These are phyloP conservation scores for Neolentinus lepideus DNA, from an alignment of 1,284 basidiomycete species.

Conservation along the genomic window DNA sequence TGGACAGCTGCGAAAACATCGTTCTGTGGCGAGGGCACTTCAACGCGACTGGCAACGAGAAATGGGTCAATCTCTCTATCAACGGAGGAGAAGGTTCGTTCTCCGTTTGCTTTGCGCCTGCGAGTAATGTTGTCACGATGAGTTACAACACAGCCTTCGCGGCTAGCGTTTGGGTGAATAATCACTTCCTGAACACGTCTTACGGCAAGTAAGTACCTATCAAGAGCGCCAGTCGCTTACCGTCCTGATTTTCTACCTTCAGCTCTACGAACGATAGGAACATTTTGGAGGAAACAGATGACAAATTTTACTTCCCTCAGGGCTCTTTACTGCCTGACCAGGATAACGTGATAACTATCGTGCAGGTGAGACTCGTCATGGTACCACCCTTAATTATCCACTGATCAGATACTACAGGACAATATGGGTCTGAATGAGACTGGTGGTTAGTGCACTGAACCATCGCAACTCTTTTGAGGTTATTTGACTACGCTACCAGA, in stretches of 20 bases:
- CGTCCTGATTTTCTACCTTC: not conserved
- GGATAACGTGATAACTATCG: slow-evolving; percentile 71
- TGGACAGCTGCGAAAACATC: slow-evolving; percentile 62
- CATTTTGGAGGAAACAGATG: slow-evolving; percentile 55
- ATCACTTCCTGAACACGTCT: slow-evolving; percentile 62
- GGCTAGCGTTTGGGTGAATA: slow-evolving; percentile 75
- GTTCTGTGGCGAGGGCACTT: slow-evolving; percentile 82
- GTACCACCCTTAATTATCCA: not conserved
- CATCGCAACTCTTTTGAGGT: not conserved
- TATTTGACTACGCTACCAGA: slow-evolving; percentile 1
- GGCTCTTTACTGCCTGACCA: slow-evolving; percentile 37
- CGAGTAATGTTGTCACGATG: not conserved
- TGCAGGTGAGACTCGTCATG: slow-evolving; percentile 41
- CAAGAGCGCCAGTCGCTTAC: not conserved
- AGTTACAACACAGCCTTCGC: slow-evolving; percentile 49
- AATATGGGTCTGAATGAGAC: slow-evolving; percentile 75
- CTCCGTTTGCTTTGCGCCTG: not conserved
- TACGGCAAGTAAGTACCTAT: slow-evolving; percentile 55
- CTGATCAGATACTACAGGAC: slow-evolving; percentile 39
- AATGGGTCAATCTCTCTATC: slow-evolving; percentile 62
- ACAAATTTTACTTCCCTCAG: slow-evolving; percentile 52
- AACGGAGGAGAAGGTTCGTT: slow-evolving; percentile 69
- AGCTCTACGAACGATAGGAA: slow-evolving; percentile 59
- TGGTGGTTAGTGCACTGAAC: slow-evolving; percentile 26
- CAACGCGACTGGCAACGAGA: slow-evolving; percentile 45